Conservation (phyloP, 164 flowering plant genomes). For the Vitis rotundifolia region DNA sequence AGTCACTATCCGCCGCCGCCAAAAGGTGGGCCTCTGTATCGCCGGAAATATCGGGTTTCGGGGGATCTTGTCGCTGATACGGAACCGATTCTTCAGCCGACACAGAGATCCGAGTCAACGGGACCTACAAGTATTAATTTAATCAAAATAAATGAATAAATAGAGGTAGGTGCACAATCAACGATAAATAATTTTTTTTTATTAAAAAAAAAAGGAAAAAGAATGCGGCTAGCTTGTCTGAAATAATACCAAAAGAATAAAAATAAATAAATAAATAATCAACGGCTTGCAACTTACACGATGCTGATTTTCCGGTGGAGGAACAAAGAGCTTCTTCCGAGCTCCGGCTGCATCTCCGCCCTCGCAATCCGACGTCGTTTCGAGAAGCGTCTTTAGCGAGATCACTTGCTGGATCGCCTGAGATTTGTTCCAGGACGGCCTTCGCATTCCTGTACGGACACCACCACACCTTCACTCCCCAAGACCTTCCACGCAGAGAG, state of each 20-base stretch:
- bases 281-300: slow-evolving; percentile 11
- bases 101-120: slow-evolving; percentile 19
- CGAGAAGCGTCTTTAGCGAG: slow-evolving; percentile 69
- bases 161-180: background rate
- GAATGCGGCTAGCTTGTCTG: background rate
- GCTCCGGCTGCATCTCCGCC: slow-evolving; percentile 5
- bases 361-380: slow-evolving; percentile 36
- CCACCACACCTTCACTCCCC: background rate
- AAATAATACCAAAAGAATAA: background rate
- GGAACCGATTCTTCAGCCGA: slow-evolving; percentile 33
- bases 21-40: slow-evolving; percentile 14
- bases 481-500: background rate
- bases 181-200: background rate
- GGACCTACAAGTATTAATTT: slow-evolving; percentile 17
- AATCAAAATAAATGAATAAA: background rate
- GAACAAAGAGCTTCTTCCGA: slow-evolving; percentile 9
- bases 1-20: slow-evolving; percentile 15
- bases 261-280: background rate
- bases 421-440: slow-evolving; percentile 90
- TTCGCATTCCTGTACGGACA: slow-evolving; percentile 61
- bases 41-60: slow-evolving; percentile 21
- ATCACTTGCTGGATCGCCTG: slow-evolving; percentile 91
- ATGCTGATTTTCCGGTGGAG: slow-evolving; percentile 4
- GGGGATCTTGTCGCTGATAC: slow-evolving; percentile 26
- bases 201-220: background rate